phyloP scores from a whole-genome alignment of 805 yeast species.

The Candida sphagnicola region DNA sequence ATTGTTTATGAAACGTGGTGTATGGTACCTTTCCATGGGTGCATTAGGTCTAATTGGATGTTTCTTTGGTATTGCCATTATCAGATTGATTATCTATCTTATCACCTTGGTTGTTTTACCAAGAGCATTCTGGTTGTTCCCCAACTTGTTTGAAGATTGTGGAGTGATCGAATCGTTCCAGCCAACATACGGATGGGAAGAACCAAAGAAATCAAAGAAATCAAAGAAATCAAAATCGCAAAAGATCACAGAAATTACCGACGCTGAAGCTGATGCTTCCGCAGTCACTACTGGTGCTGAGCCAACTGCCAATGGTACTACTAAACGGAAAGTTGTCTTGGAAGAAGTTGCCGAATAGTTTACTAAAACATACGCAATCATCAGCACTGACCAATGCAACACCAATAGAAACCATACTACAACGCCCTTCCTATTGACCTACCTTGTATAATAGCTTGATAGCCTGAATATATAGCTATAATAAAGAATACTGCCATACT shows the following conservation, averaged over 20 bases:
- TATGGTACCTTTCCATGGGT: constrained; percentile 83
- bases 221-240: constrained; percentile 13
- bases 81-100: constrained; percentile 68
- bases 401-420: too few species aligned
- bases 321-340: constrained; percentile 32
- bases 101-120: constrained; percentile 54
- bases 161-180: constrained; percentile 89
- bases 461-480: too few species aligned
- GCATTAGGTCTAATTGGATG: constrained; percentile 67
- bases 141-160: constrained; percentile 92
- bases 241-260: not conserved
- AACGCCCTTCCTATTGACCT: too few species aligned
- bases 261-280: not conserved
- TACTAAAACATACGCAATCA: too few species aligned
- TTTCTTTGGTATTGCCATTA: constrained; percentile 73
- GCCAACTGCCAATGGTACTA: constrained; percentile 10
- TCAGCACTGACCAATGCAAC: too few species aligned
- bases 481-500: too few species aligned
- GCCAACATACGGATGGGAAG: constrained; percentile 87
- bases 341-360: constrained; percentile 37
- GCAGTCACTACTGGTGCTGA: constrained; percentile 11
- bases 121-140: constrained; percentile 93
- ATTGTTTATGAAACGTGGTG: constrained; percentile 77
- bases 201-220: constrained; percentile 25
- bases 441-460: too few species aligned